Percentiles rank a stretch among this genome's conserved stretches.
Conservation (phyloP, 2,329 filamentous ascomycete species). For the Botrytis pseudocinerea region DNA sequence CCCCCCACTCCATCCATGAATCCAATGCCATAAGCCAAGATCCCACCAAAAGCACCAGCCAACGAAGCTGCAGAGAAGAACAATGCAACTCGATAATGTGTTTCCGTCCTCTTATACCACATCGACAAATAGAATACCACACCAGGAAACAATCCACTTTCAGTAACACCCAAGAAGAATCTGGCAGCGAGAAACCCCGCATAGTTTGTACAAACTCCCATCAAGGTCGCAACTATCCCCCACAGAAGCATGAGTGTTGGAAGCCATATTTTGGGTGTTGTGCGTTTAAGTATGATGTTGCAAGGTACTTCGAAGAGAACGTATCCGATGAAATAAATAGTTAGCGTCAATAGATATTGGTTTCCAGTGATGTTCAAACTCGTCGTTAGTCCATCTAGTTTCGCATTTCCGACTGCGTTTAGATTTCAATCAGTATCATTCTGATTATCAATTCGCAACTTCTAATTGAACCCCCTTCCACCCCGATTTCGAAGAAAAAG, state of each 20-base stretch:
- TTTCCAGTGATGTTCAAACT: slow-evolving; percentile 58
- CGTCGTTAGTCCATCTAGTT: slow-evolving; percentile 54
- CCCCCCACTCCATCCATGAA: slow-evolving; percentile 55
- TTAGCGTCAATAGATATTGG: slow-evolving; percentile 65
- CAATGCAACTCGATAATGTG: slow-evolving; percentile 55
- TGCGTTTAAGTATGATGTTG: slow-evolving; percentile 62
- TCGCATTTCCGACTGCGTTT: slow-evolving; percentile 57
- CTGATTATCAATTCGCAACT: neutral
- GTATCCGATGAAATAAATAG: slow-evolving; percentile 63
- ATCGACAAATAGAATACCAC: slow-evolving; percentile 52
- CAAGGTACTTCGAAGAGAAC: slow-evolving; percentile 61
- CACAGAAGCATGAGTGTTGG: slow-evolving; percentile 57
- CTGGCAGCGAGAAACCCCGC: slow-evolving; percentile 54
- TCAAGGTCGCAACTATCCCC: slow-evolving; percentile 55
- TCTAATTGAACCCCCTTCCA: neutral
- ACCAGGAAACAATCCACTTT: slow-evolving; percentile 56
- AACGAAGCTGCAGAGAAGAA: slow-evolving; percentile 58
- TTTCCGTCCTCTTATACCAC: slow-evolving; percentile 55
- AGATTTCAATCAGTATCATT: neutral
- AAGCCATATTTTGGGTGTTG: slow-evolving; percentile 58
- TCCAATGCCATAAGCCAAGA: slow-evolving; percentile 57
- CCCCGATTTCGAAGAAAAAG: too few relatives aligned
- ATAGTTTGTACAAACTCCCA: slow-evolving; percentile 52
- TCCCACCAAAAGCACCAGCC: slow-evolving; percentile 58
- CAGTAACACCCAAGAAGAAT: slow-evolving; percentile 57